Percentiles rank a stretch among this genome's conserved stretches.
These are phyloP conservation scores for Trichoderma reesei DNA, from an alignment of 495 filamentous ascomycete species.

Conservation along the genomic window DNA sequence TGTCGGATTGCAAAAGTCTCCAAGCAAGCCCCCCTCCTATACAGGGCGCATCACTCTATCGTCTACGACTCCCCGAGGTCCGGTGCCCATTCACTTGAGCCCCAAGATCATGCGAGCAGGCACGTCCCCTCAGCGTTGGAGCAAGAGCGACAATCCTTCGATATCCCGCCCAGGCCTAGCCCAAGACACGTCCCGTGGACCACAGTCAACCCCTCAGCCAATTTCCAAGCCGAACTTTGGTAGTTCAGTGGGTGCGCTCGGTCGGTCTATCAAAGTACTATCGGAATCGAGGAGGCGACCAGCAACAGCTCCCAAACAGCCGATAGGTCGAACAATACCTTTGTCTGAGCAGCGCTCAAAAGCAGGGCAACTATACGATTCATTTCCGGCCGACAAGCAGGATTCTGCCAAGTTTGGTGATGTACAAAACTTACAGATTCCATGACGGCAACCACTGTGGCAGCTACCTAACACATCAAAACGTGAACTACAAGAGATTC, in stretches of 20 bases:
- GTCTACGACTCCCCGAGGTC: neutral
- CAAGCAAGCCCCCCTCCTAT: neutral
- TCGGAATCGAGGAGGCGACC: neutral
- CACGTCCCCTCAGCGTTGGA: neutral
- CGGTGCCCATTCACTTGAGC: neutral
- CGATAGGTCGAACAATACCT: neutral
- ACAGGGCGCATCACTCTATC: neutral
- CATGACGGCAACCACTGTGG: neutral
- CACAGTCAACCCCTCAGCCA: neutral
- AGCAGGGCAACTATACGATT: neutral
- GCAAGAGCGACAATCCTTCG: neutral
- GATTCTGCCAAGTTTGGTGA: neutral
- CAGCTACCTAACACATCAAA: neutral
- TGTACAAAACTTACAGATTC: neutral
- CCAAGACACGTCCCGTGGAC: neutral
- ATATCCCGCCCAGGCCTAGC: neutral
- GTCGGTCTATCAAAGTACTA: neutral
- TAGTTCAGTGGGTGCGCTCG: neutral
- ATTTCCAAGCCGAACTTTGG: neutral
- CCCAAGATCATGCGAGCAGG: neutral
- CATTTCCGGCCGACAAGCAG: neutral
- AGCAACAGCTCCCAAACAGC: neutral
- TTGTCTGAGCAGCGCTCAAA: neutral
- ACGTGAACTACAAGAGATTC: neutral
- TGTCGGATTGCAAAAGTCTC: neutral